Evolutionary conservation across 345 rosid species (phyloP), one percentile per base, ranked within the genome.

Genomic region (Cardamine resedifolia): DNA sequence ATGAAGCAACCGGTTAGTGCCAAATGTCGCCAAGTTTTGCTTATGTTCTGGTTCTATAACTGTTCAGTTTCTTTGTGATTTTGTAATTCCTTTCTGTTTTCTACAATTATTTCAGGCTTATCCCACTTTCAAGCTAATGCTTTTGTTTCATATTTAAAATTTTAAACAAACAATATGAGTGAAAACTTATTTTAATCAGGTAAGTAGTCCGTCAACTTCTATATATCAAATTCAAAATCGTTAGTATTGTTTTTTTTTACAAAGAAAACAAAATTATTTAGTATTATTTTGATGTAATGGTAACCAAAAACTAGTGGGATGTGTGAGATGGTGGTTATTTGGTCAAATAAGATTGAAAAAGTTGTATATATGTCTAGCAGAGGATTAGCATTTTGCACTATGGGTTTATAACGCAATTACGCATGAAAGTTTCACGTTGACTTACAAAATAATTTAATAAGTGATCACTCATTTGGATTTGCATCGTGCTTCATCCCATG

Each of bases 401-500:
- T 73, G 48, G 52, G 57, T 15, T 69, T 58, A 8, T 28, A 30
- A 49, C 43, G 60, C 78, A 50, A 50, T 30, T 26, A 36, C 24
- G 36, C 60, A 49, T 33, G 68, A 66, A 68, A 30, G 57, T 59
- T 68, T 51, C 45, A 51, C 64, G 56, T 75, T 68, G 78, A 75
- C 69, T 14, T 51, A 15, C n/a, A 61, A 45, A 48, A 41, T 34
- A 10, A 41, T 39, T 38, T 20, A 39, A n/a, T 15, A 58, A 38
- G 38, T 34, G 48, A 74, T 66, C 59, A 27, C 67, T 66, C 28
- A 18, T 68, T 52, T 74, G 63, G 53, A 3, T n/a, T 59, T 51
- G 57, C 63, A 60, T 67, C 73, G 73, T 75, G 68, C 64, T 51
- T 43, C 61, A 60, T 51, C 64, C 52, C 70, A 61, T 68, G 70